Conservation (phyloP, 2,329 filamentous ascomycete genomes). For the Diaporthe caulivora region DNA sequence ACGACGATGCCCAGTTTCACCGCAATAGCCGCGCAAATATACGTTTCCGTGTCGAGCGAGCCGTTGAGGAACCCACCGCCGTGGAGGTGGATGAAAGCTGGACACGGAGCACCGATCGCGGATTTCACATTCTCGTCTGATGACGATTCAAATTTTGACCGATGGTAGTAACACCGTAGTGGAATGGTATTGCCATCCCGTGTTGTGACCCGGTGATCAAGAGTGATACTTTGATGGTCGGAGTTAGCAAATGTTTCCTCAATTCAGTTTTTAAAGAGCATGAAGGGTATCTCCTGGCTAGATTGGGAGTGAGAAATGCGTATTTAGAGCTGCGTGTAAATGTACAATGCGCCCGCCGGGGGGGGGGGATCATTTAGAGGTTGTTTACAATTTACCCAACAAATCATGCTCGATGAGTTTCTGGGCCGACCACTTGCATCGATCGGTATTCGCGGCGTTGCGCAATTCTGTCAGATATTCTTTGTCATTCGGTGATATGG, state of each 20-base stretch:
- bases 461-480: neutral
- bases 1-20: neutral
- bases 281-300: no score
- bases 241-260: neutral
- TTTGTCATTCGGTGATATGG: neutral
- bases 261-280: neutral
- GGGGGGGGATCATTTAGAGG: no score
- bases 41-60: constrained; percentile 4
- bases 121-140: neutral
- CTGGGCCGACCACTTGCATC: neutral
- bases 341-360: neutral
- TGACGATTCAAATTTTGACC: neutral
- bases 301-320: neutral
- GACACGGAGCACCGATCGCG: neutral
- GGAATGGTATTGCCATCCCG: neutral
- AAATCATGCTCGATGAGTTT: neutral
- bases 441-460: neutral
- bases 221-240: neutral
- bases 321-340: neutral
- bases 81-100: neutral
- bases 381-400: neutral
- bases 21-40: neutral
- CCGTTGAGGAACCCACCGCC: constrained; percentile 4
- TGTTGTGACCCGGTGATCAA: neutral
- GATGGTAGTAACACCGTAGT: neutral